Percentiles rank a stretch among this genome's conserved stretches.
These are phyloP conservation scores for Aspergillus conjunctus DNA, from an alignment of 495 filamentous ascomycete genomes.

Conservation along the genomic window DNA sequence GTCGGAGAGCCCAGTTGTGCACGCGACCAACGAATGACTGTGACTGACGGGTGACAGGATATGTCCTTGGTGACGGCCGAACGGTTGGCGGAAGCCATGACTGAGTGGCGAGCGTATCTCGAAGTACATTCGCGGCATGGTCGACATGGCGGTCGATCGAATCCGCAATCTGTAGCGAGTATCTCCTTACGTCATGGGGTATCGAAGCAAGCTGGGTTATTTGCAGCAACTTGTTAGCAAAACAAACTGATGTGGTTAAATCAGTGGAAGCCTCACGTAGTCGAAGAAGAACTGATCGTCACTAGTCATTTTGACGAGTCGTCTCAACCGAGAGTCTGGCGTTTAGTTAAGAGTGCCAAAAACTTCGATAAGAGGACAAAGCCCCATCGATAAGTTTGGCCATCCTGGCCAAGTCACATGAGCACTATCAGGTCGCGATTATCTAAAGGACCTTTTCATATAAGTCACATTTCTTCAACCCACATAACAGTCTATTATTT, in stretches of 20 bases:
- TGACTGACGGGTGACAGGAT: conserved; percentile 45
- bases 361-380: conserved; percentile 10
- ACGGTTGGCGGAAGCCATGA: conserved; percentile 71
- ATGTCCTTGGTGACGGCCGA: conserved; percentile 56
- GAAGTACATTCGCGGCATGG: conserved; percentile 60
- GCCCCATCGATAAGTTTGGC: conserved; percentile 9
- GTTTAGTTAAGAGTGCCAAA: conserved; percentile 2
- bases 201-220: conserved; percentile 65
- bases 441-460: no score
- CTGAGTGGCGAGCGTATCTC: conserved; percentile 62
- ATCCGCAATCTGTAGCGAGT: conserved; percentile 68
- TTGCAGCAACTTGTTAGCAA: conserved; percentile 5
- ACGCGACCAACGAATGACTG: conserved; percentile 43
- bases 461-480: no score
- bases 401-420: not conserved
- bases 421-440: not conserved
- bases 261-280: conserved; percentile 38
- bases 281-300: conserved; percentile 56
- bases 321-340: not conserved
- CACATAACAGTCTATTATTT: no score
- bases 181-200: conserved; percentile 67
- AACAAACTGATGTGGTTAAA: not conserved
- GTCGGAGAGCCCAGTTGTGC: conserved; percentile 63
- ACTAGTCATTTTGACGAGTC: conserved; percentile 47
- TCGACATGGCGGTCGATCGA: conserved; percentile 78